Base-by-base conservation (phyloP, 768 basidiomycete genomes). In the Mrakia frigida region DNA sequence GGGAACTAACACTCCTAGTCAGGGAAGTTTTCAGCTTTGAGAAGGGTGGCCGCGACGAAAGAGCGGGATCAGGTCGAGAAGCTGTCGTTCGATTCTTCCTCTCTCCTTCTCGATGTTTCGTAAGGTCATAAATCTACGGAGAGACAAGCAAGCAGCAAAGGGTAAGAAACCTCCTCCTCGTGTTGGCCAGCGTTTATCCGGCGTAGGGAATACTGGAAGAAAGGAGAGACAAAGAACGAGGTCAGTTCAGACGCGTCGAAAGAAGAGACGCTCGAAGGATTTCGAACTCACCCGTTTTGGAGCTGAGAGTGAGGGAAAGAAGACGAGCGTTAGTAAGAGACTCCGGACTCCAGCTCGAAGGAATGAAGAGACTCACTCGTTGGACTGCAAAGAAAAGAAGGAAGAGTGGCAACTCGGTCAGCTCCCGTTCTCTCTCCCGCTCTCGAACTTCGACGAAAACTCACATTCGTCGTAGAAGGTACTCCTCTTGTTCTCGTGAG, bases 401-500 rank as follows among this genome's bases (percentile, higher is more conserved):
- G 33, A 50, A 4, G 35, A 37, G 23, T 16, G 21, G 31, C 41
- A 61, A 14, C 2, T 2, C 2, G 6, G 73, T 63, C 50, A 65
- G n/a, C 61, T 31, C 37, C 2, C 23, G 9, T 21, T 5, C 50
- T 52, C n/a, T 4, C 4, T 35, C 61, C 6, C 35, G 35, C 41
- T 6, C 39, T 18, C 25, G 18, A 37, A 67, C 23, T 35, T 43
- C 23, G 18, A n/a, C 18, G 4, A 23, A 21, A 31, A 74, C 76
- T 67, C 60, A 71, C 70, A 99, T 81, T 94, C 93, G 81, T 98
- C 97, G 81, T 99, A 98, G 0, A 91, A 91, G 10, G 91, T 94
- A 81, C 92, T 94, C 80, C 96, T 86, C 74, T 93, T 87, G 82
- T 98, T 98, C 85, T 98, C 95, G 81, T 95, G 92, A 0, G 97